Conservation (phyloP, 768 basidiomycete species). For the Trametes cingulata region DNA sequence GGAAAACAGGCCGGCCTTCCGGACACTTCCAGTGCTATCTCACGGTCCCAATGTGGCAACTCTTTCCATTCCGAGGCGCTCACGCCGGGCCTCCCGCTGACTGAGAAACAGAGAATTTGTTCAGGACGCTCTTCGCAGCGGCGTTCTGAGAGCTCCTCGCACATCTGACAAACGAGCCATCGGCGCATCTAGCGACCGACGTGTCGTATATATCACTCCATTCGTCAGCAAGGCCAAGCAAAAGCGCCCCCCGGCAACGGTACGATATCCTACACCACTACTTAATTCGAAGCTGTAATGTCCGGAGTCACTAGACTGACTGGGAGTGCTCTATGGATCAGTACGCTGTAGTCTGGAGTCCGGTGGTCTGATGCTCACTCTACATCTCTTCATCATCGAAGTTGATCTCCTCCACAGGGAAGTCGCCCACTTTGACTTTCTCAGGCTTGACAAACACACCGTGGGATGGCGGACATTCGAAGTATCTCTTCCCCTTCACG, state of each 20-base stretch:
- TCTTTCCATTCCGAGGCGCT: neutral
- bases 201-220: no score
- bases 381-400: slow-evolving; percentile 80
- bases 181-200: no score
- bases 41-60: slow-evolving; percentile 3
- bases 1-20: slow-evolving; percentile 20
- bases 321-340: no score
- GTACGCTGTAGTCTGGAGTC: no score
- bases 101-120: neutral
- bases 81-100: neutral
- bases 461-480: slow-evolving; percentile 71
- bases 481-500: slow-evolving; percentile 85
- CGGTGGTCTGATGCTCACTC: no score
- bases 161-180: no score
- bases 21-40: slow-evolving; percentile 29
- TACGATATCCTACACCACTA: no score
- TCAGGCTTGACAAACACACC: slow-evolving; percentile 89
- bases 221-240: no score
- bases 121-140: neutral
- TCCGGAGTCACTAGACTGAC: no score
- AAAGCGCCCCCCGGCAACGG: no score
- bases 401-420: slow-evolving; percentile 77
- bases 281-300: no score
- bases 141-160: neutral
- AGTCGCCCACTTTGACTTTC: slow-evolving; percentile 81